Evolutionary conservation across 768 basidiomycete species (phyloP), one percentile per base, ranked within the genome.

Genomic region (Tulasnella sp.): DNA sequence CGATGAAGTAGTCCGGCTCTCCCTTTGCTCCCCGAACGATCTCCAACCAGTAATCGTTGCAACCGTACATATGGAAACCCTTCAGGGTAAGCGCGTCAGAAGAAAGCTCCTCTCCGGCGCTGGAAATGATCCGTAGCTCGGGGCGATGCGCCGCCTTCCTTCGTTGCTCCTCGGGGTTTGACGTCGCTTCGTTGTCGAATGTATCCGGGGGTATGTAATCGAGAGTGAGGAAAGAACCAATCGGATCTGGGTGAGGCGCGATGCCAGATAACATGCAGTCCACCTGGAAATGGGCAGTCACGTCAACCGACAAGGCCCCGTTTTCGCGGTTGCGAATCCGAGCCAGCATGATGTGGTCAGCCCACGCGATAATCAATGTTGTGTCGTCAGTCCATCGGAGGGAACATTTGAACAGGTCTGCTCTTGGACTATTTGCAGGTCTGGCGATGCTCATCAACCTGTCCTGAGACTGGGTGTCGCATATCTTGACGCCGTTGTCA

Each of bases 191-290:
- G 81, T 94, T 92, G 76, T 91, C 87, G 70, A 86, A 84, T 25
- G 88, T 88, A 79, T 96, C 93, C 4, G 95, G 90, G 0, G 93
- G 88, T 29, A 89, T 89, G 82, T 96, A 98, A 0, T 94, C 93
- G 75, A 99, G 84, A n/a, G 97, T 85, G 74, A 99, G 87, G 82
- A 94, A 94, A 2, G 92, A 90, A 22, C 75, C 78, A 39, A 74
- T 58, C 34, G 86, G 82, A 67, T 86, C 85, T 0, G 89, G 88
- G 82, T 95, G 93, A 6, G 93, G 92, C 2, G 91, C 88, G 75
- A 99, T 90, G 29, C 96, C 96, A 1, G 96, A 89, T 52, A 99
- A 89, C 94, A 97, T 96, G 81, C 93, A 95, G 82, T 99, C 97
- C 67, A 99, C 85, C 81, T 95, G 91, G 83, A 98, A 94, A 52